Evolutionary conservation across 495 filamentous ascomycete genomes (phyloP), one percentile per base, ranked within the genome.

Genomic region (Tetracladium setigerum): DNA sequence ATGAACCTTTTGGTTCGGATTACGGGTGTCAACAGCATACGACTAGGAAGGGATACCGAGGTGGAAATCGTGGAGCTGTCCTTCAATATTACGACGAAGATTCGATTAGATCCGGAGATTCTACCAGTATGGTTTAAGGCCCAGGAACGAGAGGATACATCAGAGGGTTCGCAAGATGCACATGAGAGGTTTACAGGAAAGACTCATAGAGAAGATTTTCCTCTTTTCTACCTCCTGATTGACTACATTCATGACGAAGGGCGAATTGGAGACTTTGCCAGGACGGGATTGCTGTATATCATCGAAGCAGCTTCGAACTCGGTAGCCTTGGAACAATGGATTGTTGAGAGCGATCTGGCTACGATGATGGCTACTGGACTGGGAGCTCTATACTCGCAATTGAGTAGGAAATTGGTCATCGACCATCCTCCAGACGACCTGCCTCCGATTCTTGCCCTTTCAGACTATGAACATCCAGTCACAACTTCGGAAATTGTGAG

Each of bases 241-340:
- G 89, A 97, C 60, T 92, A 95, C 64, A 90, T 99, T 30, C 89
- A 99, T 59, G 83, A 91, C 49, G 89, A 95, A 47, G 89, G 90
- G 38, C 80, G 86, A 30, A 82, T 90, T 15, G 92, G 92, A 17
- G 92, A 99, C 63, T 99, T 99, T 68, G 91, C 94, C n/a, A 75
- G 92, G 41, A 99, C 91, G 0, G 92, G 92, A 0, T 65, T 99
- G 41, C 75, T 99, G 7, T 97, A 99, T 61, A 83, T 99, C 47
- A 94, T 97, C 53, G 92, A 97, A 64, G 85, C 87, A 2, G 88
- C 91, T 1, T 90, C 87, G 1, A 82, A 79, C 44, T 94, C 88
- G 0, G 74, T 81, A 30, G 73, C 78, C 34, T 63, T 99, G 40
- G 94, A 97, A 65, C 83, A 86, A 56, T 99, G 92, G 92, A 81